Base-by-base conservation (phyloP, 202 grass and related monocot species). In the Miscanthus sacchariflorus region DNA sequence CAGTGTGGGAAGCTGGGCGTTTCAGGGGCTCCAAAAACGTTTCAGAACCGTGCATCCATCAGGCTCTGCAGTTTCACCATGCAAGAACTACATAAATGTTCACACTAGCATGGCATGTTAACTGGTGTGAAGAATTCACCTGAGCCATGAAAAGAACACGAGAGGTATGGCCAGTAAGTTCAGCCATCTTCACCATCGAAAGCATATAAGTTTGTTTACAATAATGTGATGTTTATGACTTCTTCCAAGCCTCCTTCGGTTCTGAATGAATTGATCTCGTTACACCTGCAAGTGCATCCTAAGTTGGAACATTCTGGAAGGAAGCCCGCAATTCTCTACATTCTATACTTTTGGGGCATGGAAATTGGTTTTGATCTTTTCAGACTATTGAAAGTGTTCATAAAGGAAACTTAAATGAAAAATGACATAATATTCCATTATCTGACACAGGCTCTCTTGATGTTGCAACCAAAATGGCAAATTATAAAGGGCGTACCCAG, bases 21-120 rank as follows among this genome's bases (percentile, higher is more conserved):
- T 93, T 94, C 92, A 84, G 92, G 90, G 83, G 76, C 52, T 65
- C 92, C 96, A 81, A 95, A 98, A 12, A 98, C 88, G 23, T 98
- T 96, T 93, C 96, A 98, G 73, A 98, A 96, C 64, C 88, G 91
- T 95, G 88, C 95, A 95, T 39, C 93, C 95, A 90, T 94, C 91
- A 84, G 95, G 96, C 93, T 98, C 96, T 95, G 86, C 84, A 87
- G 24, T 86, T 90, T 77, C 50, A 65, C 23, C 82, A 86, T 61
- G 7, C 56, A 73, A 87, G 11, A 90, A 71, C 19, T 83, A 81
- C 13, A 76, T 88, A 42, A 83, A 1, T 8, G 19, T 50, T 78
- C 72, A 58, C 18, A 58, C 18, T 56, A 56, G 50, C 52, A 56
- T 56, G 7, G 36, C 33, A 38, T 39, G 38, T 39, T 39, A 39